Base-by-base conservation (phyloP, 1,139 yeast species). In the Lodderomyces orthopsilosis region DNA sequence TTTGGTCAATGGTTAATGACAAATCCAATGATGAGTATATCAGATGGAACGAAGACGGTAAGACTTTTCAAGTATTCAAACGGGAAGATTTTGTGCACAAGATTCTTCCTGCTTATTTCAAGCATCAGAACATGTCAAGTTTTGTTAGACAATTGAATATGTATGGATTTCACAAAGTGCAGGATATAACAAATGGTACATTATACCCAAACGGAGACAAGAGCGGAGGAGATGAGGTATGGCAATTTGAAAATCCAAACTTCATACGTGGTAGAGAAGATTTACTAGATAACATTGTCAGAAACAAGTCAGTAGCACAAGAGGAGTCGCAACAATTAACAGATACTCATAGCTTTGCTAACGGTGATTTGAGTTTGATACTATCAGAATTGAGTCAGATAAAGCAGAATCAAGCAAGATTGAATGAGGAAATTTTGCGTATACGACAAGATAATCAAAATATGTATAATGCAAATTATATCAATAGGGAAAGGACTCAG, bases 81-180 rank as follows among this genome's bases (percentile, higher is more conserved):
- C 75, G 96, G 43, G 98, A 93, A 59, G 81, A 79, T 46, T 91
- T 93, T 58, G 94, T 91, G 75, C 87, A 84, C 55, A 69, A 74
- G 41, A 85, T 93, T 24, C 70, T 93, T 46, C 98, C 98, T 13
- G 80, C 83, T 46, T 95, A 90, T 64, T 93, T 93, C 69, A 91
- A 91, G 57, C 98, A 93, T 65, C 81, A 90, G 46, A 93, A 93
- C 66, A 91, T 89, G 66, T 94, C 98, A 34, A 82, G 93, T 53
- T 93, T 93, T 69, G 98, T 91, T 7, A 79, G 98, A 47, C 98
- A 93, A 61, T 74, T 93, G 58, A 93, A 93, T 65, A 93, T 93
- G 95, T 93, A 93, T 59, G 98, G 98, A 32, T 93, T 96, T 90
- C 98, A 93, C 66, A 93, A 93, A 65, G 93, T 93, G 6, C 94